phyloP scores from a whole-genome alignment of 345 rosid species.

The Moringa oleifera region DNA sequence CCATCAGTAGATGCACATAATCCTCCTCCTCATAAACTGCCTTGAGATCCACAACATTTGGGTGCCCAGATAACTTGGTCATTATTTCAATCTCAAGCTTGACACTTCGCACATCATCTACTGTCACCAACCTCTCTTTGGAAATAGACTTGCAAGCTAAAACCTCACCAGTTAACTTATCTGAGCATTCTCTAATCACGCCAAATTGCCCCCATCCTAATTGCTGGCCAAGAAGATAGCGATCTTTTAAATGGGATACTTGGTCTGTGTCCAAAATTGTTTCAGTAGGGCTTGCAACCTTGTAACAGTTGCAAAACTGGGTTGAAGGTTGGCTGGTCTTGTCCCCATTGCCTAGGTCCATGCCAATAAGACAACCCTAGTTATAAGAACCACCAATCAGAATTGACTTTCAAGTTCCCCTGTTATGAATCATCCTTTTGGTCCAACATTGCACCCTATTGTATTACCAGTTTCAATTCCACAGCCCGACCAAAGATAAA shows the following conservation, averaged over 20 bases:
- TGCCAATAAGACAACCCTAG: conserved; percentile 28
- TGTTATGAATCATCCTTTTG: conserved; percentile 12
- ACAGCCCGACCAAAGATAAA: conserved; percentile 2
- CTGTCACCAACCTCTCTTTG: conserved; percentile 47
- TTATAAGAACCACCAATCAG: conserved; percentile 11
- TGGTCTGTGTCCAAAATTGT: conserved; percentile 49
- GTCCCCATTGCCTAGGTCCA: conserved; percentile 39
- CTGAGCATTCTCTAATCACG: conserved; percentile 65
- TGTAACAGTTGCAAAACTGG: conserved; percentile 37
- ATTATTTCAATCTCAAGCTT: conserved; percentile 65
- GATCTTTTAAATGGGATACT: conserved; percentile 57
- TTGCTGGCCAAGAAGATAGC: conserved; percentile 56
- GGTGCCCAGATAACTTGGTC: conserved; percentile 54
- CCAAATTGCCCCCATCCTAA: conserved; percentile 87
- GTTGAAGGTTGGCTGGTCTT: conserved; percentile 22
- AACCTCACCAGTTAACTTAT: conserved; percentile 45
- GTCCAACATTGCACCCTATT: conserved; percentile 6
- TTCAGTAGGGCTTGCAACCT: conserved; percentile 34
- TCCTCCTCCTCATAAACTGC: conserved; percentile 70
- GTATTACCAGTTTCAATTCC: not conserved
- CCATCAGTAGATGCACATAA: conserved; percentile 62
- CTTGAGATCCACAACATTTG: conserved; percentile 55
- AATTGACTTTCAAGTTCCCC: conserved; percentile 11
- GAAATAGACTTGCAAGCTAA: conserved; percentile 66
- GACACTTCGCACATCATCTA: conserved; percentile 41